Evolutionary conservation across 345 rosid genomes (phyloP).

Genomic region (Microcos paniculata): DNA sequence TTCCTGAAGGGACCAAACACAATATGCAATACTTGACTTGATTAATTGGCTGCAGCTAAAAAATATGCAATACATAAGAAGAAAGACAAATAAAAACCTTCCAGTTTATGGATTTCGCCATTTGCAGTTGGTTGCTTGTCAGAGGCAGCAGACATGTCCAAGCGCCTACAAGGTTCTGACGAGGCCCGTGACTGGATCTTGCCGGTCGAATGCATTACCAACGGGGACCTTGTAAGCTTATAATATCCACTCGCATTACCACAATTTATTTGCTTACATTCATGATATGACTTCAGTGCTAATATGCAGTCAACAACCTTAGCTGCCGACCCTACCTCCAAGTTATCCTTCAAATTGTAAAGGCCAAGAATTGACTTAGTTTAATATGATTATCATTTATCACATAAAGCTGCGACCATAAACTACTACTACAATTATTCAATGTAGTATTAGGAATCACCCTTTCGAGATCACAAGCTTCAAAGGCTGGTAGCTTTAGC

Average conservation of each 20-base stretch:
- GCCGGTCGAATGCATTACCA: constrained; percentile 47
- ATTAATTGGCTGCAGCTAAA: background rate
- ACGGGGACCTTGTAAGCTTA: constrained; percentile 64
- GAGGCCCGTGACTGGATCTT: constrained; percentile 30
- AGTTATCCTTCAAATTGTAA: constrained; percentile 49
- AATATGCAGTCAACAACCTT: constrained; percentile 89
- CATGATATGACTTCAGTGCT: constrained; percentile 71
- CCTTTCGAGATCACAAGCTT: constrained; percentile 96
- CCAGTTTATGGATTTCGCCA: constrained; percentile 39
- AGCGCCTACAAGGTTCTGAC: constrained; percentile 54
- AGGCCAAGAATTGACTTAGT: constrained; percentile 14
- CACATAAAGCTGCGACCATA: background rate
- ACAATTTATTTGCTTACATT: constrained; percentile 52
- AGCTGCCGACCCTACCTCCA: constrained; percentile 74
- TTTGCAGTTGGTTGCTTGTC: constrained; percentile 36
- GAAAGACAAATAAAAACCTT: constrained; percentile 39
- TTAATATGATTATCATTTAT: background rate
- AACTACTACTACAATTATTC: too few relatives aligned
- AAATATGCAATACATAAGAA: background rate
- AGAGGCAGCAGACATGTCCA: constrained; percentile 46
- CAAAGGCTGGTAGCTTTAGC: constrained; percentile 79
- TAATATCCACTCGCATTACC: constrained; percentile 57
- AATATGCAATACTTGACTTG: background rate
- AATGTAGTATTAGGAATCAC: constrained; percentile 29
- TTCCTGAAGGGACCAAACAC: background rate